phyloP scores from a whole-genome alignment of 495 filamentous ascomycete species.

The Podospora conica region DNA sequence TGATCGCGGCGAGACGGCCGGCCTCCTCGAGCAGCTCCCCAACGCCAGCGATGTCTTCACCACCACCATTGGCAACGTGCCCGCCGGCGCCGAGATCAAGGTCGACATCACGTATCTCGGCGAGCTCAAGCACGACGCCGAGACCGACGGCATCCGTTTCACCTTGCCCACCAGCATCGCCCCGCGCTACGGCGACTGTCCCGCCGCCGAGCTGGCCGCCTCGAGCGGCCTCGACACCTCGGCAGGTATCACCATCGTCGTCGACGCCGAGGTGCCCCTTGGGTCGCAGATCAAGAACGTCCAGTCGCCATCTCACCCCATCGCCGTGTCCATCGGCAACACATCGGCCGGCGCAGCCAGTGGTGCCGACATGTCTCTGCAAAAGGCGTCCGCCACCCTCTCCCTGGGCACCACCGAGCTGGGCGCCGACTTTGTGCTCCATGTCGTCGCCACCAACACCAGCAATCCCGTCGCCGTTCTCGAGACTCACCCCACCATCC shows the following conservation, averaged over 20 bases:
- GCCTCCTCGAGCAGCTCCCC: conserved; percentile 53
- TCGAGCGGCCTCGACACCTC: conserved; percentile 10
- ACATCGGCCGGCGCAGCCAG: conserved; percentile 37
- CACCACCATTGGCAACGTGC: conserved; percentile 58
- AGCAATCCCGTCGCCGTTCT: conserved; percentile 55
- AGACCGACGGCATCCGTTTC: conserved; percentile 56
- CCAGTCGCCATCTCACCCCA: conserved; percentile 61
- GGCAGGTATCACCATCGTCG: conserved; percentile 50
- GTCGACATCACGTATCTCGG: conserved; percentile 59
- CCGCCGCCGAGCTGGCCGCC: conserved; percentile 27
- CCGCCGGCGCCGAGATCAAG: conserved; percentile 43
- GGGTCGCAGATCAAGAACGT: conserved; percentile 51
- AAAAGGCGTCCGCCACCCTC: conserved; percentile 56
- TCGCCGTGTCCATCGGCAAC: conserved; percentile 55
- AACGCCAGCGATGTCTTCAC: conserved; percentile 57
- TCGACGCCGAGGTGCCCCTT: conserved; percentile 54
- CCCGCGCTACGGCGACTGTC: conserved; percentile 54
- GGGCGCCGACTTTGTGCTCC: conserved; percentile 48
- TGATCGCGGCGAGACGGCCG: conserved; percentile 51
- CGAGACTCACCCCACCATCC: conserved; percentile 55
- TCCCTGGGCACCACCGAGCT: conserved; percentile 43
- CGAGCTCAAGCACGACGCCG: conserved; percentile 61
- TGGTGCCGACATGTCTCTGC: conserved; percentile 42
- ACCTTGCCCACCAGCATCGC: conserved; percentile 58
- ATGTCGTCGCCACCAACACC: conserved; percentile 49